Evolutionary conservation across 495 filamentous ascomycete species (phyloP).

Genomic region (Xanthoparmelia taractica): DNA sequence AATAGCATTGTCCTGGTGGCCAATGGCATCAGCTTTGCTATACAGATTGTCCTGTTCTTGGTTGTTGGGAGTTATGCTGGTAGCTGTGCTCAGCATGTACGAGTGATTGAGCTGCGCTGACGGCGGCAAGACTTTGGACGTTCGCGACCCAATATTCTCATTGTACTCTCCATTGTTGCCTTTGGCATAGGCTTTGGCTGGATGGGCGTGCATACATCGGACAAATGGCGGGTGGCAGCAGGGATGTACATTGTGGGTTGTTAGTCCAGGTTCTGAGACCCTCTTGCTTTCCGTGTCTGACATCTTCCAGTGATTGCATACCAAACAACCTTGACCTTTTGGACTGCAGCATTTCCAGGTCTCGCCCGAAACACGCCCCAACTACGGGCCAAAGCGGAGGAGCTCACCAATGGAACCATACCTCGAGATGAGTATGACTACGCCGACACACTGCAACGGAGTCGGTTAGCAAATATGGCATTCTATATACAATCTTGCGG

Average conservation of each 20-base stretch:
- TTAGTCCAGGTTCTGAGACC: constrained; percentile 2
- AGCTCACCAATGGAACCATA: constrained; percentile 45
- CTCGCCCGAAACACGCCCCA: constrained; percentile 51
- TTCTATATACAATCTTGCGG: constrained; percentile 56
- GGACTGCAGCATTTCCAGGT: constrained; percentile 58
- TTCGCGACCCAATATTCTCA: constrained; percentile 55
- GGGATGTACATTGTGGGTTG: constrained; percentile 54
- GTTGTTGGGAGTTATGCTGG: constrained; percentile 50
- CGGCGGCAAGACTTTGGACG: constrained; percentile 47
- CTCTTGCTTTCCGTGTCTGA: neutral
- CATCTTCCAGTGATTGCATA: constrained; percentile 46
- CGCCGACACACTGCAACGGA: constrained; percentile 55
- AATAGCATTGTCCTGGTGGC: constrained; percentile 54
- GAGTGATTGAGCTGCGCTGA: constrained; percentile 7
- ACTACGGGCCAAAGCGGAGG: constrained; percentile 46
- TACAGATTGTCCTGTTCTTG: constrained; percentile 54
- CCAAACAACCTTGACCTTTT: constrained; percentile 59
- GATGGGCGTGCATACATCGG: constrained; percentile 50
- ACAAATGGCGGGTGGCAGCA: constrained; percentile 49
- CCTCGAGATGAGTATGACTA: constrained; percentile 52
- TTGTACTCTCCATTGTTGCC: constrained; percentile 48
- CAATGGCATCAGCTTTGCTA: constrained; percentile 58
- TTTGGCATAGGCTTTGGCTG: constrained; percentile 57
- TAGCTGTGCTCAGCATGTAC: constrained; percentile 2
- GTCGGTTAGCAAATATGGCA: constrained; percentile 50